Base-by-base conservation (phyloP, 441 rosid species). In the Populus tomentosa region DNA sequence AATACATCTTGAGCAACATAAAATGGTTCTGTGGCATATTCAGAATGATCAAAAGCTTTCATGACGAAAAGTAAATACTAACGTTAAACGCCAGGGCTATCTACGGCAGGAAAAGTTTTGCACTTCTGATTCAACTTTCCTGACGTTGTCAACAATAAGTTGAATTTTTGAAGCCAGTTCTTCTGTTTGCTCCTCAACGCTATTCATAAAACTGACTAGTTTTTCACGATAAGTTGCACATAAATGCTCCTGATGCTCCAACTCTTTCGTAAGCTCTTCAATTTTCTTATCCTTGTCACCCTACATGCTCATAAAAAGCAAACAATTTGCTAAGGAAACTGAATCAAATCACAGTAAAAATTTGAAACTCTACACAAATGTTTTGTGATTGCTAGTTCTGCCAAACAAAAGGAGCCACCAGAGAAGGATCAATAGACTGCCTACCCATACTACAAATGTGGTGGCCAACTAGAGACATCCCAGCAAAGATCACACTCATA, bases 201-300 rank as follows among this genome's bases (percentile, higher is more conserved):
- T 83, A 69, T 83, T 87, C 85, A 92, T 87, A 77, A 92, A 90
- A 80, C 81, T 82, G 59, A 88, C 78, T 82, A 90, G 71, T 75
- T 84, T 86, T 77, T 88, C 90, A 72, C 92, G 85, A 77, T 89
- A 88, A n/a, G 83, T 67, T 28, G 62, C 66, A 77, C 97, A 92
- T 71, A 92, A 70, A 69, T 83, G 86, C 42, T 90, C 90, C 61
- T 88, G 94, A 70, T 1, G 90, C 82, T 83, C 87, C 82, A 92
- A 69, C 83, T 89, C 97, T 82, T 42, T 70, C 0, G 83, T 85
- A 32, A 90, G 92, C 76, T 87, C 93, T 84, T 89, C 87, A 36
- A 92, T 92, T 83, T 85, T 88, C 88, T 82, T 84, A 59, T 90
- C 93, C 80, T 92, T 92, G 78, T 89, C 92, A 50, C 85, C 93